Conservation (phyloP, 495 filamentous ascomycete species). For the Aspergillus bridgeri region DNA sequence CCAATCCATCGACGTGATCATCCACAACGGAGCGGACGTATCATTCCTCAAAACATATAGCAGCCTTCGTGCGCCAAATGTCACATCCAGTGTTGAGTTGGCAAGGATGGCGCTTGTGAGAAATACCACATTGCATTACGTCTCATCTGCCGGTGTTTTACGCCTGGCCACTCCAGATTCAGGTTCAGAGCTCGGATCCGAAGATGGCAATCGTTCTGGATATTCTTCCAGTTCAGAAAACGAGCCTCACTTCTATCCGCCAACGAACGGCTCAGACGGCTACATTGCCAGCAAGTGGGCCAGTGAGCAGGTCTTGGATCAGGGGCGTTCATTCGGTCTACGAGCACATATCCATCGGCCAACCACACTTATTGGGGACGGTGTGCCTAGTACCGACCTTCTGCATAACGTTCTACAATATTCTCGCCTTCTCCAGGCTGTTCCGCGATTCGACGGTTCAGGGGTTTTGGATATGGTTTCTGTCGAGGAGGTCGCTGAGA, state of each 20-base stretch:
- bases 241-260: neutral
- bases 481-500: neutral
- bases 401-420: neutral
- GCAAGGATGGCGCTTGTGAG: neutral
- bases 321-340: neutral
- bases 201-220: neutral
- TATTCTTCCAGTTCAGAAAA: neutral
- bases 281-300: neutral
- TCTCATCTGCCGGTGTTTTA: neutral
- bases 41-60: neutral
- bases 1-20: neutral
- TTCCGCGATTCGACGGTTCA: neutral
- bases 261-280: neutral
- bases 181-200: neutral
- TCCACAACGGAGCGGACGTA: constrained; percentile 1
- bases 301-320: neutral
- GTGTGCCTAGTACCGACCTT: neutral
- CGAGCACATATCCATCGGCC: neutral
- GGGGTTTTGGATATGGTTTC: neutral
- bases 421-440: neutral
- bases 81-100: neutral
- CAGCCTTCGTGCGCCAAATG: neutral
- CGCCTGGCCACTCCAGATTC: neutral
- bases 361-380: neutral
- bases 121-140: neutral